Evolutionary conservation across 2,329 filamentous ascomycete species (phyloP).

Genomic region (Pestalotiopsis sp.): DNA sequence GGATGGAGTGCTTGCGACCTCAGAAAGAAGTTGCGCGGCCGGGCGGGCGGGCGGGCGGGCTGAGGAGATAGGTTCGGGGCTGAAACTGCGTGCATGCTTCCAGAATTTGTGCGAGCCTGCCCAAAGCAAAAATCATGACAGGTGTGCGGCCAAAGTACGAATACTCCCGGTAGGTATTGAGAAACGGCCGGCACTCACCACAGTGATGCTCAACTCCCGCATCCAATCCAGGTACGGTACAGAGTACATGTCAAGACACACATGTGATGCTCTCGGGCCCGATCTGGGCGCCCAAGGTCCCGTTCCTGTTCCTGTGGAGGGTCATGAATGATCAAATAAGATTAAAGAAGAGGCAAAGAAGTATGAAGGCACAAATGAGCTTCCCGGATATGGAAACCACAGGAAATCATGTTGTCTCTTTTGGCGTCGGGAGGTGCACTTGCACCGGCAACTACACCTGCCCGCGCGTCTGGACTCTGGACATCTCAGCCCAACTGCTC

Average conservation of each 20-base stretch:
- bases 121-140: not conserved
- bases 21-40: not conserved
- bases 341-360: not conserved
- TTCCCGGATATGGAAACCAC: not conserved
- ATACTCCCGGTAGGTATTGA: not conserved
- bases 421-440: not conserved
- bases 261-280: not conserved
- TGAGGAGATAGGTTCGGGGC: slow-evolving; percentile 1
- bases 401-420: not conserved
- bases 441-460: not conserved
- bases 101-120: not conserved
- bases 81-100: slow-evolving; percentile 1
- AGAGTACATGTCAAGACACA: not conserved
- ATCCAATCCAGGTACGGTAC: not conserved
- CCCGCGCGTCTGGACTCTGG: not conserved
- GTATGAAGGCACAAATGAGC: not conserved
- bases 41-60: not conserved
- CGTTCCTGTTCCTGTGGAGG: not conserved
- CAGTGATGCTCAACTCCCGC: not conserved
- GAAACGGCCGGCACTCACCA: not conserved
- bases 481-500: too few species aligned
- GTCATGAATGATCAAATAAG: not conserved
- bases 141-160: not conserved
- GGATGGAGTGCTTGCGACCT: not conserved
- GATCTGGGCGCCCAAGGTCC: not conserved